Evolutionary conservation across 1,284 basidiomycete genomes (phyloP), one percentile per base, ranked within the genome.

Genomic region (Cutaneotrichosporon dermatis): DNA sequence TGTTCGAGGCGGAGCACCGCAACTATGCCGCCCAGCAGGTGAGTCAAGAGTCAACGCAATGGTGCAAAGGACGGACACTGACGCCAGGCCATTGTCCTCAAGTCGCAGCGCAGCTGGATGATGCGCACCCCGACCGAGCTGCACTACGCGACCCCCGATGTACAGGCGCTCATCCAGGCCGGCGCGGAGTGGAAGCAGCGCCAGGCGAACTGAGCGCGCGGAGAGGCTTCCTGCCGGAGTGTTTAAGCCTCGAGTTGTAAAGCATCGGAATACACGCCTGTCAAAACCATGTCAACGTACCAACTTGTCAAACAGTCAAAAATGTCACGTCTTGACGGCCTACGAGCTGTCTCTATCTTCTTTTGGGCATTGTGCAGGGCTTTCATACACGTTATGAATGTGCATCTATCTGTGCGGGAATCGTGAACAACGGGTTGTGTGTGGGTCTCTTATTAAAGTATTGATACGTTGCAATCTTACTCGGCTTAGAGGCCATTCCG

Each of bases 21-120:
- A 94, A 94, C 76, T 90, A 91, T 76, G 91, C 90, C 51, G 92
- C 92, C 59, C 92, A 96, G 74, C 90, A 93, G 85, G 89, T 90
- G 66, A 63, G 83, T 79, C 34, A 11, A n/a, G n/a, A n/a, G n/a
- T n/a, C n/a, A n/a, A n/a, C n/a, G n/a, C n/a, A n/a, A n/a, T n/a
- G n/a, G n/a, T n/a, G n/a, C n/a, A n/a, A n/a, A n/a, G n/a, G n/a
- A n/a, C n/a, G n/a, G n/a, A n/a, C n/a, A n/a, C n/a, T n/a, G n/a
- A n/a, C n/a, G n/a, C n/a, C 71, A 94, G 88, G 91, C 92, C 16
- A 92, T 94, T 85, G 90, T 96, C 60, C 80, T 96, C 13, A 83
- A 92, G 39, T 88, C 92, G 69, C 93, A 97, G 77, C 91, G 91
- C 77, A 88, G 87, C 71, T 96, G 92, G 92, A 93, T 86, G 62